Evolutionary conservation across 768 basidiomycete genomes (phyloP).

Genomic region (Rhodotorula diobovata): DNA sequence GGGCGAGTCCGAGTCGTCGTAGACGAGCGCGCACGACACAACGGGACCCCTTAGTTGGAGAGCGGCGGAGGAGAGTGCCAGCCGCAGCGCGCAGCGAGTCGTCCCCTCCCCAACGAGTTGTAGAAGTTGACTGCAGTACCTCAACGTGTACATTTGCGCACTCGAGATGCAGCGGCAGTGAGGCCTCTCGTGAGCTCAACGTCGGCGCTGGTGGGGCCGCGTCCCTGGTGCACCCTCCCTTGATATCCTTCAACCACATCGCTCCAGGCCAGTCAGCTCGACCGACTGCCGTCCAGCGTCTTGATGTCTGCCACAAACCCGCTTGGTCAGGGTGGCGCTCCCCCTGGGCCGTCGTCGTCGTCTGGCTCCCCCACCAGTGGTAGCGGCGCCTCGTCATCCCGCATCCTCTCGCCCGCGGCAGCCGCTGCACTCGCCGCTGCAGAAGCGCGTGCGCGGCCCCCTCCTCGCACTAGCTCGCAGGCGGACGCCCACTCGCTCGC

Average conservation of each 20-base stretch:
- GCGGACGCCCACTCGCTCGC: neutral
- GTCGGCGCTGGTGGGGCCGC: too few relatives aligned
- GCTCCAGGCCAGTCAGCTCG: neutral
- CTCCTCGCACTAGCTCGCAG: neutral
- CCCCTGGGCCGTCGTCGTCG: neutral
- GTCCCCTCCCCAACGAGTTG: neutral
- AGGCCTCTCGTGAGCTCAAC: neutral
- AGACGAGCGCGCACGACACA: too few relatives aligned
- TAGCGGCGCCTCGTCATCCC: neutral
- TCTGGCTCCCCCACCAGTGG: neutral
- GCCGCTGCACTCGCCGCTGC: neutral
- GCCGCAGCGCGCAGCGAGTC: too few relatives aligned
- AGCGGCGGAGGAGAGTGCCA: too few relatives aligned
- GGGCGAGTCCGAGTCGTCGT: constrained; percentile 39
- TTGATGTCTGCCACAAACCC: neutral
- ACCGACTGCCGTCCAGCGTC: too few relatives aligned
- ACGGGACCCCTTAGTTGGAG: neutral
- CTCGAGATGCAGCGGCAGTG: neutral
- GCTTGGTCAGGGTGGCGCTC: too few relatives aligned
- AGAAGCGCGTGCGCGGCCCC: neutral
- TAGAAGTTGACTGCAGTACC: neutral
- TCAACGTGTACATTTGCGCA: neutral
- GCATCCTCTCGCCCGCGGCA: neutral
- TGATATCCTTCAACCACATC: neutral
- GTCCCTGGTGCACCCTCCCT: neutral